phyloP scores from a whole-genome alignment of 345 rosid species.

The Boechera retrofracta region DNA sequence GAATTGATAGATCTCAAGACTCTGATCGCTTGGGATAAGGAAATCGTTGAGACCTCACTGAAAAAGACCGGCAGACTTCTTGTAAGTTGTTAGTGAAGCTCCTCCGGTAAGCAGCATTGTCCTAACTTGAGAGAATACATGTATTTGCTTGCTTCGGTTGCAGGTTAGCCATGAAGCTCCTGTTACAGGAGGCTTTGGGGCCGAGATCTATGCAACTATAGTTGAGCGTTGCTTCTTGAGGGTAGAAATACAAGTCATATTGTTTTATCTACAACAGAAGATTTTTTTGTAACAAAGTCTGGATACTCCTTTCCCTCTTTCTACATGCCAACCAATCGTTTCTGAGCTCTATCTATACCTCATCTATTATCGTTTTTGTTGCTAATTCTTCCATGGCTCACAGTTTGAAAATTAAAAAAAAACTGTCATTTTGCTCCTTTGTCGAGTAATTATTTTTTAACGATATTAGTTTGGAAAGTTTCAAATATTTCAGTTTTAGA shows the following conservation, averaged over 20 bases:
- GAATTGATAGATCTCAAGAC: conserved; percentile 84
- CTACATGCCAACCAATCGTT: not conserved
- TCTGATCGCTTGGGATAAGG: conserved; percentile 85
- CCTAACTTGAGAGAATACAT: too few species aligned
- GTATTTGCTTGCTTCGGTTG: too few species aligned
- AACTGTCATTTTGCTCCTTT: too few species aligned
- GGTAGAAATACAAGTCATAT: too few species aligned
- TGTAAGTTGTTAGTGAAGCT: conserved; percentile 38
- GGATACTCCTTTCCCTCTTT: not conserved
- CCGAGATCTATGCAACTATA: too few species aligned
- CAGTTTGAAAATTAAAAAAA: not conserved
- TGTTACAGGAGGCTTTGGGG: too few species aligned
- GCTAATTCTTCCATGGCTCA: not conserved
- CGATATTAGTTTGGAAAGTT: not conserved
- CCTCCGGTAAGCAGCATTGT: too few species aligned
- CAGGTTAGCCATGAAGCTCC: too few species aligned
- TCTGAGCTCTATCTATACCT: not conserved
- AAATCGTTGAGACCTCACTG: conserved; percentile 70
- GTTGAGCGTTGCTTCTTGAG: too few species aligned
- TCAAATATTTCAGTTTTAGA: conserved; percentile 1
- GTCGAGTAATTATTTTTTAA: not conserved
- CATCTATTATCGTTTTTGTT: not conserved
- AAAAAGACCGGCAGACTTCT: too few species aligned
- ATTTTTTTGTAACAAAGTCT: not conserved
- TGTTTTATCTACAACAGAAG: too few species aligned